phyloP scores from a whole-genome alignment of 805 yeast species.

The Kregervanrija delftensis region DNA sequence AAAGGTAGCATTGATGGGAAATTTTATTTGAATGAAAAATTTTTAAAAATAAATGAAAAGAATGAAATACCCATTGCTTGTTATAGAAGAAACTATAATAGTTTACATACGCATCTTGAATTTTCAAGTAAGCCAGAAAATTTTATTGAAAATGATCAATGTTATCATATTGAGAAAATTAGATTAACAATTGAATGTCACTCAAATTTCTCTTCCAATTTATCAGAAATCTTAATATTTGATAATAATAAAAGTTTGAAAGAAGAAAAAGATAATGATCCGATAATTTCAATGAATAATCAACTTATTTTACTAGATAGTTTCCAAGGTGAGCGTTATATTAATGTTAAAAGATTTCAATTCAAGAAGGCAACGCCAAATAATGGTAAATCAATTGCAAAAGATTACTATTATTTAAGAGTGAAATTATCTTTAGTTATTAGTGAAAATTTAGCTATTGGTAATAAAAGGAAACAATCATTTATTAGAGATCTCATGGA shows the following conservation, averaged over 20 bases:
- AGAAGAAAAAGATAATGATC: too few relatives aligned
- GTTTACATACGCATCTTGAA: conserved; percentile 5
- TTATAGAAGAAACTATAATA: conserved; percentile 17
- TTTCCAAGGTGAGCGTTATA: conserved; percentile 2
- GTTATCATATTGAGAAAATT: conserved; percentile 5
- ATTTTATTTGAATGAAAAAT: conserved; percentile 13
- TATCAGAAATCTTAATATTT: too few relatives aligned
- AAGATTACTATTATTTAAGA: conserved; percentile 34
- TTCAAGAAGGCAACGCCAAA: conserved; percentile 48
- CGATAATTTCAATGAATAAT: too few relatives aligned
- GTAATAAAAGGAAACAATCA: background rate
- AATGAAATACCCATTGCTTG: conserved; percentile 13
- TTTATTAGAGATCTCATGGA: background rate
- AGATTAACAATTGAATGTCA: conserved; percentile 6
- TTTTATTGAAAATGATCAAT: background rate
- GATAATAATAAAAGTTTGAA: too few relatives aligned
- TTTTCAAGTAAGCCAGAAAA: conserved; percentile 7
- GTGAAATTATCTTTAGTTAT: conserved; percentile 16
- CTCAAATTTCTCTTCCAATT: conserved; percentile 10
- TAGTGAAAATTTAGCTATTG: background rate
- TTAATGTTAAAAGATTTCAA: conserved; percentile 33
- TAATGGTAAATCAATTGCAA: conserved; percentile 38
- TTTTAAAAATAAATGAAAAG: conserved; percentile 2
- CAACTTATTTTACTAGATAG: background rate
- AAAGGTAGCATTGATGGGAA: conserved; percentile 13